Evolutionary conservation across 306 rosid species (phyloP).

Genomic region (Prunus mongolica): DNA sequence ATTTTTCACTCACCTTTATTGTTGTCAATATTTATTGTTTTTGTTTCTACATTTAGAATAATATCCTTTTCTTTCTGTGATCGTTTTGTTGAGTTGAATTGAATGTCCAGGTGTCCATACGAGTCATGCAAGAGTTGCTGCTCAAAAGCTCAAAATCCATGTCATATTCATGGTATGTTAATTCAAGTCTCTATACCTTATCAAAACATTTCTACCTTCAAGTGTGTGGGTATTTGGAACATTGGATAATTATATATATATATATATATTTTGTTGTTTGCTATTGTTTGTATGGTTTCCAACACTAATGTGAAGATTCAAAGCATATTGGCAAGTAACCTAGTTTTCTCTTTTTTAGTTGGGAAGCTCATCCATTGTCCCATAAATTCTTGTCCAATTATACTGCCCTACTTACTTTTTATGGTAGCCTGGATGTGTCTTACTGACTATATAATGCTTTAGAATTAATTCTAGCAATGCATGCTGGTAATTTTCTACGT

Average conservation of each 20-base stretch:
- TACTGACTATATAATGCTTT: neutral
- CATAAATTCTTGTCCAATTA: neutral
- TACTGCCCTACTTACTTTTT: neutral
- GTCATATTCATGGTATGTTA: constrained; percentile 81
- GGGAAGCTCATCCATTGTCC: neutral
- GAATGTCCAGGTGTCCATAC: constrained; percentile 73
- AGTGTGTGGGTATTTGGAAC: neutral
- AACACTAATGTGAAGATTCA: neutral
- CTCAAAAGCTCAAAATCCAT: constrained; percentile 87
- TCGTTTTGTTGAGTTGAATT: constrained; percentile 8
- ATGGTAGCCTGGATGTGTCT: neutral
- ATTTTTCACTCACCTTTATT: neutral
- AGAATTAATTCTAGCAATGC: neutral
- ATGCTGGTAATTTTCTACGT: neutral
- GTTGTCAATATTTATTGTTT: neutral
- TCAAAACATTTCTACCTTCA: neutral
- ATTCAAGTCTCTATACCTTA: neutral
- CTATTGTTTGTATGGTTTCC: constrained; percentile 3
- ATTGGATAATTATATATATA: neutral
- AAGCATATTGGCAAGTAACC: neutral
- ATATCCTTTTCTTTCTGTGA: neutral
- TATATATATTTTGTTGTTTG: neutral
- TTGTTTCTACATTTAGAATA: neutral
- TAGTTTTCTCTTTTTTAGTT: neutral
- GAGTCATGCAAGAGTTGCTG: constrained; percentile 96